These are phyloP conservation scores for Limonium bicolor DNA, from an alignment of 148 eudicot genomes.

Conservation along the genomic window DNA sequence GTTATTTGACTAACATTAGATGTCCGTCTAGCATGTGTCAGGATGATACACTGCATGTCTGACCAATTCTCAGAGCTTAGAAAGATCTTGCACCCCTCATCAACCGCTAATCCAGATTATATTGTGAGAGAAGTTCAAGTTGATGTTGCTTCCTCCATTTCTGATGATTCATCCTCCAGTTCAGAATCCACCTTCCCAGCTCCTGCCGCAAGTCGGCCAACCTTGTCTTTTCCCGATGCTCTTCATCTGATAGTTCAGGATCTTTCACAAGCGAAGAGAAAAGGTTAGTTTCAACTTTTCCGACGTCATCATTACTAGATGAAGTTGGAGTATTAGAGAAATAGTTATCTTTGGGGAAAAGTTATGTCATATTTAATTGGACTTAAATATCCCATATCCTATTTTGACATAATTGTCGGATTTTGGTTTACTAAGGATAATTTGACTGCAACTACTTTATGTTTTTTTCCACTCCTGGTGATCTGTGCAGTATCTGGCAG, in stretches of 20 bases:
- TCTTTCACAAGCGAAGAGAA: conserved; percentile 54
- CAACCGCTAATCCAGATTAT: conserved; percentile 47
- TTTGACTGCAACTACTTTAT: conserved; percentile 27
- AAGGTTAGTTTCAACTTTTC: conserved; percentile 79
- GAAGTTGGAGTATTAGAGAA: too few species aligned
- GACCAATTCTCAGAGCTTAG: conserved; percentile 94
- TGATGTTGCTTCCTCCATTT: conserved; percentile 51
- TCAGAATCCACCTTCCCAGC: conserved; percentile 72
- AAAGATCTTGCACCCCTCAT: conserved; percentile 60
- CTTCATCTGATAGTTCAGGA: conserved; percentile 77
- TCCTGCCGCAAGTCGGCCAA: conserved; percentile 49
- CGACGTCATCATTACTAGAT: too few species aligned
- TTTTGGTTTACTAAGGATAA: conserved; percentile 13
- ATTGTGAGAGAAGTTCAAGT: conserved; percentile 34
- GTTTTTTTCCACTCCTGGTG: conserved; percentile 45
- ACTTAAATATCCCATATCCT: too few species aligned
- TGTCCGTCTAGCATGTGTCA: conserved; percentile 94
- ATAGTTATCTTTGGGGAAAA: too few species aligned
- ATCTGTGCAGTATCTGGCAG: conserved; percentile 81
- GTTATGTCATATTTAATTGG: neutral
- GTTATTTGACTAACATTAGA: conserved; percentile 49
- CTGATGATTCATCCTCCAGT: conserved; percentile 63
- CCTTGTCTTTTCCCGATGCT: conserved; percentile 46
- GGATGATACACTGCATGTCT: conserved; percentile 92
- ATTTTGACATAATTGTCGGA: neutral